Base-by-base conservation (phyloP, 176 grass and related monocot species). In the Oryza meyeriana region DNA sequence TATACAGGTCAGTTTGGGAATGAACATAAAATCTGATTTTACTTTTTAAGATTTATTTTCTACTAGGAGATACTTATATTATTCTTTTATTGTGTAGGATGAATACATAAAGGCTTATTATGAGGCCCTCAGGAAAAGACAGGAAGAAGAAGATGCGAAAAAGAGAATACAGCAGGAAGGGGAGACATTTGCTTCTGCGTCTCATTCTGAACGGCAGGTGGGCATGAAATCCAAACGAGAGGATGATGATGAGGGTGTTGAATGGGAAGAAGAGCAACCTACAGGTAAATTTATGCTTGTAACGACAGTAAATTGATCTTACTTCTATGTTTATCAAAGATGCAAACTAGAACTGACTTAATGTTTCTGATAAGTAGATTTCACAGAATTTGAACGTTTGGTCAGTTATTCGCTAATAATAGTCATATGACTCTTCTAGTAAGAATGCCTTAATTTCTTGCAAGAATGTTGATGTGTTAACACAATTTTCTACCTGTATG, bases 61-160 rank as follows among this genome's bases (percentile, higher is more conserved):
- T 64, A 27, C 58, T 79, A 20, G 7, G 27, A 57, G 22, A 11
- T 74, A 33, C 24, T 80, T 78, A 47, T 74, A 24, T 80, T 70
- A 12, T 18, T 79, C 20, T 80, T 32, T 33, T 12, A 73, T 78
- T 42, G 50, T 88, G 33, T 79, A 98, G 96, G 88, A 98, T 76
- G 96, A 98, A 82, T 95, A 95, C 61, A 67, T 91, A 64, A 98
- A 95, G 77, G 92, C 90, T 42, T 99, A 93, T 81, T 95, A 95
- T 63, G 96, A 82, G 84, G 93, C 96, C 64, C 63, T 93, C 13
- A 77, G 31, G 32, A 92, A 94, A 75, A 88, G 78, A 69, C 73
- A 89, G 59, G 78, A 95, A 69, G 88, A 91, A 83, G 88, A 85
- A 79, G 86, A 88, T 47, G 71, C 44, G 32, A 83, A 78, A 44